Base-by-base conservation (phyloP, 371 early-diverging fungal genomes). In the Mucor irregularis region DNA sequence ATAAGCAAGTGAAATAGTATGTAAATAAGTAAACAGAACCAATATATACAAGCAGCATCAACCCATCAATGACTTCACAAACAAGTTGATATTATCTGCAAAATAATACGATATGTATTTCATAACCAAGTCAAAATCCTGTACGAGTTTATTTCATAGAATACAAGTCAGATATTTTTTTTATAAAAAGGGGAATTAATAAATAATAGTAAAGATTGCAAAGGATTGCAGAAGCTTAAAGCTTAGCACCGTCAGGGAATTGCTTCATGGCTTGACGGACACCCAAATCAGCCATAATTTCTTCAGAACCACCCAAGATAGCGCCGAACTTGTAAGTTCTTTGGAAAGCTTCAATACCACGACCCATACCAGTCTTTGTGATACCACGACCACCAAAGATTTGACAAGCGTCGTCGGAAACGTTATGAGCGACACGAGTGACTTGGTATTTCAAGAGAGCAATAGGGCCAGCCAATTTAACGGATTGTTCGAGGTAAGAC, bases 271-370 rank as follows among this genome's bases (percentile, higher is more conserved):
- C 76, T 53, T 80, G 80, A 47, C 76, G 61, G 14, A 80, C 60
- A 63, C 80, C 76, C 9, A 79, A 53, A 52, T 79, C 79, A 26
- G 72, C 69, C 79, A 79, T 75, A 52, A 77, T 72, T 60, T 77
- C 78, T 66, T 94, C 95, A 22, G 88, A 87, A 13, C 95, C 95
- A 57, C 94, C 93, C 31, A 92, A 89, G 55, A 92, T 92, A 14
- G 92, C 90, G 52, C 60, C 60, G 40, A 51, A 64, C 61, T 87
- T 42, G 85, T 9, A 54, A 40, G 42, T 42, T 42, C 42, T 42
- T 45, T 83, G 81, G 72, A 83, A 79, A 10, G 67, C 54, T 53
- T 86, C 87, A 21, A 85, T 62, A 14, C 55, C 50, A 33, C 83
- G 51, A 16, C 84, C 88, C 77, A 84, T 83, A 25, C 89, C 89